Percentiles rank a stretch among this genome's conserved stretches.
phyloP scores from a whole-genome alignment of 1,284 basidiomycete species.

The Papiliotrema laurentii region DNA sequence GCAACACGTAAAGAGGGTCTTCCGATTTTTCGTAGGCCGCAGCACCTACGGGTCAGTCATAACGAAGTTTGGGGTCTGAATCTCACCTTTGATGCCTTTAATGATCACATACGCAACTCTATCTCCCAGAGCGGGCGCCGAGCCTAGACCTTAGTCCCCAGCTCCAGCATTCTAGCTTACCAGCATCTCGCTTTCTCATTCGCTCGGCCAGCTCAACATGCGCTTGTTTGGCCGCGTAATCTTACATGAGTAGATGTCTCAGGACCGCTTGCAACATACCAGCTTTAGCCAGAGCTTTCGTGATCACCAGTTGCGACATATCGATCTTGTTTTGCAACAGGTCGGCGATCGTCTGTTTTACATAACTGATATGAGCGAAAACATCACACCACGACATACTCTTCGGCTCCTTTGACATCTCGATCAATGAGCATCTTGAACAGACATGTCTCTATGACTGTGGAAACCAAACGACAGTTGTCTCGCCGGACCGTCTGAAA shows the following conservation, averaged over 20 bases:
- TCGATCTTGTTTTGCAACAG: slow-evolving; percentile 92
- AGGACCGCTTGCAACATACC: slow-evolving; percentile 50
- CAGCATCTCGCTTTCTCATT: slow-evolving; percentile 91
- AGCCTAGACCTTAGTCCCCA: slow-evolving; percentile 52
- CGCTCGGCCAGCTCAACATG: slow-evolving; percentile 90
- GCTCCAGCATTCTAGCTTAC: slow-evolving; percentile 44
- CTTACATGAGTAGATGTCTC: slow-evolving; percentile 6
- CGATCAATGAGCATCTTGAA: slow-evolving; percentile 94
- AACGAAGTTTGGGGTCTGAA: background rate
- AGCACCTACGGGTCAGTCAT: slow-evolving; percentile 57
- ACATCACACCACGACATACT: slow-evolving; percentile 53
- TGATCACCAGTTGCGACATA: slow-evolving; percentile 97
- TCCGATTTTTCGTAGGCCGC: slow-evolving; percentile 98
- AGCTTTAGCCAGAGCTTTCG: slow-evolving; percentile 85
- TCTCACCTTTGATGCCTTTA: slow-evolving; percentile 81
- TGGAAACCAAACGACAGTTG: slow-evolving; percentile 90
- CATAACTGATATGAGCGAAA: slow-evolving; percentile 58
- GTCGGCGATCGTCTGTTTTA: slow-evolving; percentile 86
- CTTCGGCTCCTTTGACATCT: slow-evolving; percentile 85
- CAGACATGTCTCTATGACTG: slow-evolving; percentile 92
- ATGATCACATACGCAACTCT: slow-evolving; percentile 97
- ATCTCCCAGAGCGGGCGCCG: slow-evolving; percentile 87
- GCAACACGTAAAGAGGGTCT: slow-evolving; percentile 89
- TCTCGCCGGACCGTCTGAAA: slow-evolving; percentile 86
- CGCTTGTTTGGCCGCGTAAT: slow-evolving; percentile 68